Conservation (phyloP, 192 early-diverging fungal genomes). For the Backusella circina region DNA sequence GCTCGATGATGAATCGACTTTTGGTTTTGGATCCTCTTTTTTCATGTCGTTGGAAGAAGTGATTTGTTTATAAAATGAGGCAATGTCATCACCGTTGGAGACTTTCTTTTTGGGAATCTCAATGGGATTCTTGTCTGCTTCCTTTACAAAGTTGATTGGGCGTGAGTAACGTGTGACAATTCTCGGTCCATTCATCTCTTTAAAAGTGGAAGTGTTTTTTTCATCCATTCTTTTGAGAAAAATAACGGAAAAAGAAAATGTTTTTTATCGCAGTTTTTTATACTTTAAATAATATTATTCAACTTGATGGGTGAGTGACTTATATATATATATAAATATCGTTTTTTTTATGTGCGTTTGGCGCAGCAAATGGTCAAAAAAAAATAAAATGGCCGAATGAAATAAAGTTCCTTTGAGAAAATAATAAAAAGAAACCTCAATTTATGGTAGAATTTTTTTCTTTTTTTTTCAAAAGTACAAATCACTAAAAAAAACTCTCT, state of each 20-base stretch:
- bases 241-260: neutral
- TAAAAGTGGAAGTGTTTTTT: neutral
- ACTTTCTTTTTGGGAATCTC: neutral
- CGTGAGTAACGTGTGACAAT: constrained; percentile 1
- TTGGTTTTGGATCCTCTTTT: neutral
- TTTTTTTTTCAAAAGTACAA: no score
- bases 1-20: neutral
- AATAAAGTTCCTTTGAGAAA: no score
- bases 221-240: neutral
- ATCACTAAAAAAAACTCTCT: no score
- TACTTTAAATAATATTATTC: no score
- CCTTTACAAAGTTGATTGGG: neutral
- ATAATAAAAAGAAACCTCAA: no score
- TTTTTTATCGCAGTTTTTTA: neutral
- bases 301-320: no score
- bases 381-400: no score
- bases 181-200: neutral
- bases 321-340: no score
- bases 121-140: neutral
- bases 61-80: neutral
- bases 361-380: no score
- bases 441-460: no score
- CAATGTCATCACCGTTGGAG: neutral
- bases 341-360: no score
- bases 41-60: neutral